These are phyloP conservation scores for Kluyveromyces nonfermentans DNA, from an alignment of 805 yeast species.

Conservation along the genomic window DNA sequence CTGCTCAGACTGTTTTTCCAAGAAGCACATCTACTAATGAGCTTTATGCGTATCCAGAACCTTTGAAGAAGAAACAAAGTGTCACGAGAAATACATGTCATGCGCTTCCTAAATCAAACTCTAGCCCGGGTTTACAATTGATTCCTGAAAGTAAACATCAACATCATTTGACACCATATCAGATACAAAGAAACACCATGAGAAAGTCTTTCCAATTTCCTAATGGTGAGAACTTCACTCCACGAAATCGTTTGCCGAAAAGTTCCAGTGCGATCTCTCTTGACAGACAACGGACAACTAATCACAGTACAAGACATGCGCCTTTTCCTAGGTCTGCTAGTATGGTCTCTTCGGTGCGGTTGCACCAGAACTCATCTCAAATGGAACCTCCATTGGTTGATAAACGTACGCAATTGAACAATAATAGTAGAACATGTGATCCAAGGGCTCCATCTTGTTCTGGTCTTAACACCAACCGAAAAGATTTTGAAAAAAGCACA, in stretches of 20 bases:
- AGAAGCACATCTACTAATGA: conserved; percentile 1
- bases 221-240: conserved; percentile 28
- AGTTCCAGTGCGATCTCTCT: conserved; percentile 1
- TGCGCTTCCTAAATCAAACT: background rate
- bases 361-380: background rate
- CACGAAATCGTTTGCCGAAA: conserved; percentile 11
- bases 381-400: background rate
- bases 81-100: background rate
- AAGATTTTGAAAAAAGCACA: too few species aligned
- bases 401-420: background rate
- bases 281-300: background rate
- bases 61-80: background rate
- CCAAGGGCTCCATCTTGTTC: too few species aligned
- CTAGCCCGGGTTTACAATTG: background rate
- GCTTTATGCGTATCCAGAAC: background rate
- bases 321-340: conserved; percentile 2
- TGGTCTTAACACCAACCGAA: too few species aligned
- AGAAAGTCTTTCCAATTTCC: conserved; percentile 22
- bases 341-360: background rate
- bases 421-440: too few species aligned
- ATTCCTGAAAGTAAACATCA: conserved; percentile 2
- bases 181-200: conserved; percentile 25
- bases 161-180: conserved; percentile 21
- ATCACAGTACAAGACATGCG: background rate
- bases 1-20: background rate